phyloP scores from a whole-genome alignment of 768 basidiomycete species.

The Hydnomerulius pinastri region DNA sequence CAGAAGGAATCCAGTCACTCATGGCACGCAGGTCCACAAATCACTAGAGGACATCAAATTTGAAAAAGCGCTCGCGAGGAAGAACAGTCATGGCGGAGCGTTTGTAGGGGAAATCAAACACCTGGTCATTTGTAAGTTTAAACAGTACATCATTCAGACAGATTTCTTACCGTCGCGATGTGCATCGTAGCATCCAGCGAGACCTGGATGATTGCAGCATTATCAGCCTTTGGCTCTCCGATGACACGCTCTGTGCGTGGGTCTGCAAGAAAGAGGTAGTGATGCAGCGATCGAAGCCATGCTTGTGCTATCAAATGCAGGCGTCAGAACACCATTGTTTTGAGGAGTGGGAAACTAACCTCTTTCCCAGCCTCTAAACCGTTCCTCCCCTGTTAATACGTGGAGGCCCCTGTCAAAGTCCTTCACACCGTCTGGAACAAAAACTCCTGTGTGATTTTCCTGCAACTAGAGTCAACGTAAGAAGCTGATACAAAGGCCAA shows the following conservation, averaged over 20 bases:
- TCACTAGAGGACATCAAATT: slow-evolving; percentile 18
- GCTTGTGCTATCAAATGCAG: slow-evolving; percentile 11
- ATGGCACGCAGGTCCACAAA: not conserved
- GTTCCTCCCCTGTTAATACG: slow-evolving; percentile 48
- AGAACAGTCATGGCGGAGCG: slow-evolving; percentile 15
- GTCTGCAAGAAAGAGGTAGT: slow-evolving; percentile 47
- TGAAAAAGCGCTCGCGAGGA: slow-evolving; percentile 26
- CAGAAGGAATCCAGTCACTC: no score
- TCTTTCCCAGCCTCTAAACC: slow-evolving; percentile 44
- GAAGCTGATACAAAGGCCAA: not conserved
- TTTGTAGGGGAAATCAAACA: slow-evolving; percentile 30
- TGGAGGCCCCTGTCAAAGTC: slow-evolving; percentile 43
- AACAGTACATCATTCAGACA: no score
- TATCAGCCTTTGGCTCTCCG: slow-evolving; percentile 44
- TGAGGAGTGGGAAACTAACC: slow-evolving; percentile 31
- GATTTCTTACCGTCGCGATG: slow-evolving; percentile 16
- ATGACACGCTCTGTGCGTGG: slow-evolving; percentile 42
- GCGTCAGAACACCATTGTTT: not conserved
- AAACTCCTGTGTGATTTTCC: slow-evolving; percentile 24
- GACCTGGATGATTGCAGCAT: slow-evolving; percentile 31
- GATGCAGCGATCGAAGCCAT: slow-evolving; percentile 34
- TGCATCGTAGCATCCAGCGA: slow-evolving; percentile 19
- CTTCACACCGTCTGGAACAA: slow-evolving; percentile 27
- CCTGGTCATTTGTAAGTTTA: slow-evolving; percentile 4
- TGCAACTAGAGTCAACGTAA: not conserved